Percentiles rank a stretch among this genome's conserved stretches.
phyloP scores from a whole-genome alignment of 129 eudicot species.

The Flaveria trinervia region DNA sequence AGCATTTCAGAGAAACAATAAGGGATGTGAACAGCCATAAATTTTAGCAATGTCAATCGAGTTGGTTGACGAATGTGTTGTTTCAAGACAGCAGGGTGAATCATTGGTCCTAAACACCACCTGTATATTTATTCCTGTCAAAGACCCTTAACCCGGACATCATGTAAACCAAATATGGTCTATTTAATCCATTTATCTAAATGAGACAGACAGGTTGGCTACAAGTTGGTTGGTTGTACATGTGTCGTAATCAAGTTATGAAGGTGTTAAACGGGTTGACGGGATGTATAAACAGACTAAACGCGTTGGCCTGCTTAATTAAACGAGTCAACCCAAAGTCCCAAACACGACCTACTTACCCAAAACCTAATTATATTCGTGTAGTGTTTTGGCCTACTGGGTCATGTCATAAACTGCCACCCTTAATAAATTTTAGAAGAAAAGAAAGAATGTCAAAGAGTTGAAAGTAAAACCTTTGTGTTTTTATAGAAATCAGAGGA shows the following conservation, averaged over 20 bases:
- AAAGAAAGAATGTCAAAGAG: neutral
- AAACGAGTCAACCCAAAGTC: neutral
- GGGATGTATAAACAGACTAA: neutral
- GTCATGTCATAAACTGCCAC: neutral
- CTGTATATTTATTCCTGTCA: neutral
- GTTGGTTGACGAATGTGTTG: neutral
- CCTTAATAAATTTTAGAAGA: neutral
- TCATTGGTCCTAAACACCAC: neutral
- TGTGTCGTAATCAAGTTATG: neutral
- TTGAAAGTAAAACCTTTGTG: constrained; percentile 55
- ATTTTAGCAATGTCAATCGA: neutral
- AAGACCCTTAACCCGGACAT: neutral
- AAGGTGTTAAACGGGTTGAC: neutral
- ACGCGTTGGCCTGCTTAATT: neutral
- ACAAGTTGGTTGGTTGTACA: neutral
- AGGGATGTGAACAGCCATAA: neutral
- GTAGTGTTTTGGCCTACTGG: neutral
- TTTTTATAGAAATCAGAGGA: constrained; percentile 83
- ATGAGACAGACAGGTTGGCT: neutral
- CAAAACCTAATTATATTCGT: neutral
- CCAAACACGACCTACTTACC: neutral
- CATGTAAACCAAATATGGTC: neutral
- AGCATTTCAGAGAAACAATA: neutral
- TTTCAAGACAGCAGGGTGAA: neutral
- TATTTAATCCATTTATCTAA: neutral